phyloP scores from a whole-genome alignment of 2,329 filamentous ascomycete genomes.

The Trichoderma sp. region DNA sequence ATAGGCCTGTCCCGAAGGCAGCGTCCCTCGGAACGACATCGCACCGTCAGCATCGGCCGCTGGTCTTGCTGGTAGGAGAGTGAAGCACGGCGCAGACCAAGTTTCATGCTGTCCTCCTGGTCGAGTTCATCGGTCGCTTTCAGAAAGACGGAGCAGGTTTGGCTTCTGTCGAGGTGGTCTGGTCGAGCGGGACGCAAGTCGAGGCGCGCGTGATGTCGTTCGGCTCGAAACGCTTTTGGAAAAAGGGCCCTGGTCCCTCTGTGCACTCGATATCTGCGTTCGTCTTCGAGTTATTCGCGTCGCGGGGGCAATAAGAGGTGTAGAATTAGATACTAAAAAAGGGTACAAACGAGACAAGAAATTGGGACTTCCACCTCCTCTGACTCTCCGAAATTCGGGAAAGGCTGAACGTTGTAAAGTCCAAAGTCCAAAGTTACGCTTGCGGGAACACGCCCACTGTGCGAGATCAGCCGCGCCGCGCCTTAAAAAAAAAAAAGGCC shows the following conservation, averaged over 20 bases:
- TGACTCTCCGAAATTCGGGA: not conserved
- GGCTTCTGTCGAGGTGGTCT: not conserved
- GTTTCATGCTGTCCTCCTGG: conserved; percentile 23
- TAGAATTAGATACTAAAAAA: not conserved
- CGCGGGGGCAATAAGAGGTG: not conserved
- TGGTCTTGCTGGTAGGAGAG: conserved; percentile 24
- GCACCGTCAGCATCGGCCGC: conserved; percentile 28
- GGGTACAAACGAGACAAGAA: not conserved
- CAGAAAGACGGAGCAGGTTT: no score
- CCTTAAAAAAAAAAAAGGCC: conserved; percentile 1
- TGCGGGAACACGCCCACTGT: conserved; percentile 8
- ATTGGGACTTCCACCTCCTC: not conserved
- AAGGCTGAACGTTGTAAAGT: not conserved
- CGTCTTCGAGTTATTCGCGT: not conserved
- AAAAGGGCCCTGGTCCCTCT: not conserved
- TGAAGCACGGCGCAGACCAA: conserved; percentile 17
- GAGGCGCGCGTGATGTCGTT: conserved; percentile 10
- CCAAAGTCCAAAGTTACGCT: not conserved
- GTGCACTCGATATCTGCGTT: not conserved
- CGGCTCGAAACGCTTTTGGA: not conserved
- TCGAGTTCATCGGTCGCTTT: conserved; percentile 14
- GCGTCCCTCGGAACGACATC: conserved; percentile 41
- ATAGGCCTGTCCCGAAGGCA: conserved; percentile 45
- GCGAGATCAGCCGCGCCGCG: conserved; percentile 5
- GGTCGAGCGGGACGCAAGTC: not conserved